Evolutionary conservation across 176 grass and related monocot species (phyloP), one percentile per base, ranked within the genome.

Genomic region (Hsuehochloa calcarea): DNA sequence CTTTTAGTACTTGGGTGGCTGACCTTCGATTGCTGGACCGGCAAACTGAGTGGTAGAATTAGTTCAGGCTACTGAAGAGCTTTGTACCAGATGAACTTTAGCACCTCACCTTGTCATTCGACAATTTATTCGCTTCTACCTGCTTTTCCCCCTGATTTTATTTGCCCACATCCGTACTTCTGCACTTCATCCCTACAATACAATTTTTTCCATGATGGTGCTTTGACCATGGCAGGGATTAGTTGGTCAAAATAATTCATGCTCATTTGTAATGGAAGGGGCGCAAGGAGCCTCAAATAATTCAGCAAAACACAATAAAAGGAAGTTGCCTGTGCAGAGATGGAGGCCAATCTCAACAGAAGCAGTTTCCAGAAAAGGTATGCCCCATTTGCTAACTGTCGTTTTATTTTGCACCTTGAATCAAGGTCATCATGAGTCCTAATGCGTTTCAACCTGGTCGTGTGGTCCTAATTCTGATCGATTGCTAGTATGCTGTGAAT

Each of bases 311-410:
- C 82, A 74, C 58, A 95, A 82, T 60, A 95, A 84, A 72, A 66
- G 52, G 50, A 83, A 84, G 82, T 16, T 85, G 74, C 78, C 82
- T 54, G 63, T 83, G 55, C 92, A 87, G 52, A 88, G 60, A 86
- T 90, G 90, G 93, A 91, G 70, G 75, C 74, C 89, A 10, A 52
- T 93, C 80, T 91, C 91, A 37, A 93, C 80, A 25, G 50, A 87
- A 59, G 92, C 87, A 27, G n/a, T 43, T 76, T n/a, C 82, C 47
- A 63, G 3, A n/a, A 25, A 90, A 92, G 86, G 93, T 87, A 45
- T 59, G 52, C 37, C 52, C 75, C 23, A 13, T 85, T 67, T 37
- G 10, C 44, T 64, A 31, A 63, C 29, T 35, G 29, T 0, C 16
- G 13, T 62, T 77, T 22, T 10, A 65, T 43, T 43, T 25, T 1